Evolutionary conservation across 1,139 yeast genomes (phyloP), one percentile per base, ranked within the genome.

Genomic region (Lodderomyces beijingensis): DNA sequence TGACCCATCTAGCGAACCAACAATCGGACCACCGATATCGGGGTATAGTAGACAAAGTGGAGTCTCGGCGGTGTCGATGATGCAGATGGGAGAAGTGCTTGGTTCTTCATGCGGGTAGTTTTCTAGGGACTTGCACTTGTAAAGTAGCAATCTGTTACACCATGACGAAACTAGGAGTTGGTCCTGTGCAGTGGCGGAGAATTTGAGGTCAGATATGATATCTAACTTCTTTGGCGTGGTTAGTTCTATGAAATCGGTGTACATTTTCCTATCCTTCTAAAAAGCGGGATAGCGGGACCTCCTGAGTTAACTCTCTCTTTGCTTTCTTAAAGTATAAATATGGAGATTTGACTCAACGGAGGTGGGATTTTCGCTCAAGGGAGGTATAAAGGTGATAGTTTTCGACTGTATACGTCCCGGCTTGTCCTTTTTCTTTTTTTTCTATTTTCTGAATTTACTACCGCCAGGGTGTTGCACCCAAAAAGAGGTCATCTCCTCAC

Each of bases 1-100:
- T 5, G 55, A 41, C 1, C 79, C 79, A 38, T 67, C 70, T 11
- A 64, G 44, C 12, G 56, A 55, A 3, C 74, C 70, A 4, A 59
- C 48, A 34, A 49, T 61, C 1, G 68, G 59, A 7, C 49, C 39
- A 14, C 38, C 43, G 19, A 42, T 36, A 16, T 45, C 40, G 3
- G 37, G 32, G 22, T 38, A 39, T 8, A 41, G 25, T 17, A 44
- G 24, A 19, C 41, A 32, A 19, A 44, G 34, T 3, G 48, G 48
- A 7, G 46, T 41, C 9, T 30, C 34, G 18, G 35, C 25, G 5
- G 34, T 19, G 8, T 33, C 34, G 11, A 30, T 13, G n/a, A 16
- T 25, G 15, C 22, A 23, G 6, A 35, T 13, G 5, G 45, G 45
- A 5, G 34, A 34, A 13, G 29, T 29, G 10, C 30, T 25, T 3